Evolutionary conservation across 129 eudicot species (phyloP).

Genomic region (Ambrosia artemisiifolia): DNA sequence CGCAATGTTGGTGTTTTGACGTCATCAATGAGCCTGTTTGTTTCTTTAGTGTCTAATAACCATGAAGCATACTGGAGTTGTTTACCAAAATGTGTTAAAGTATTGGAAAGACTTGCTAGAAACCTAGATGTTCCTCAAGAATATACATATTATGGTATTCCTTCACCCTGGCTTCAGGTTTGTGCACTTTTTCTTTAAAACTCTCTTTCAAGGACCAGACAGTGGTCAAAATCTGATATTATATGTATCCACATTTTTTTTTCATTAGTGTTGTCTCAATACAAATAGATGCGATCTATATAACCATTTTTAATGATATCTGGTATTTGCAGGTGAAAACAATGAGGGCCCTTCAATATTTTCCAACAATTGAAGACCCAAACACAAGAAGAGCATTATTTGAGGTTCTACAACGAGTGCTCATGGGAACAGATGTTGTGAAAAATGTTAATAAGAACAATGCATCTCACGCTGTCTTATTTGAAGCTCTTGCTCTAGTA

Average conservation of each 20-base stretch:
- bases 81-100: constrained; percentile 94
- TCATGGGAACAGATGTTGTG: constrained; percentile 98
- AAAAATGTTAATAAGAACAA: constrained; percentile 98
- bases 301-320: background rate
- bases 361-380: constrained; percentile 96
- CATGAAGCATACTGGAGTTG: constrained; percentile 96
- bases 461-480: constrained; percentile 98
- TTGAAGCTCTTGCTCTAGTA: constrained; percentile 99
- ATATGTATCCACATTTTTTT: constrained; percentile 1
- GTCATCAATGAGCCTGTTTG: constrained; percentile 92
- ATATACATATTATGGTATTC: constrained; percentile 95
- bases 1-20: constrained; percentile 96
- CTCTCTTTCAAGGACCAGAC: constrained; percentile 16
- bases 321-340: constrained; percentile 74
- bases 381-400: constrained; percentile 81
- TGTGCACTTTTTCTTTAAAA: constrained; percentile 28
- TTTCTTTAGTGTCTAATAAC: constrained; percentile 84
- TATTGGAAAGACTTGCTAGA: constrained; percentile 86
- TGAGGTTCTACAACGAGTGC: constrained; percentile 90
- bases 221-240: constrained; percentile 1
- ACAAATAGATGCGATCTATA: background rate
- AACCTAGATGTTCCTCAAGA: constrained; percentile 96
- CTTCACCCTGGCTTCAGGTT: constrained; percentile 99
- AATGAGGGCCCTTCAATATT: constrained; percentile 98
- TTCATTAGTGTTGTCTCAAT: background rate